These are phyloP conservation scores for Pythium volutum DNA, from an alignment of 352 stramenopile genomes.

Conservation along the genomic window DNA sequence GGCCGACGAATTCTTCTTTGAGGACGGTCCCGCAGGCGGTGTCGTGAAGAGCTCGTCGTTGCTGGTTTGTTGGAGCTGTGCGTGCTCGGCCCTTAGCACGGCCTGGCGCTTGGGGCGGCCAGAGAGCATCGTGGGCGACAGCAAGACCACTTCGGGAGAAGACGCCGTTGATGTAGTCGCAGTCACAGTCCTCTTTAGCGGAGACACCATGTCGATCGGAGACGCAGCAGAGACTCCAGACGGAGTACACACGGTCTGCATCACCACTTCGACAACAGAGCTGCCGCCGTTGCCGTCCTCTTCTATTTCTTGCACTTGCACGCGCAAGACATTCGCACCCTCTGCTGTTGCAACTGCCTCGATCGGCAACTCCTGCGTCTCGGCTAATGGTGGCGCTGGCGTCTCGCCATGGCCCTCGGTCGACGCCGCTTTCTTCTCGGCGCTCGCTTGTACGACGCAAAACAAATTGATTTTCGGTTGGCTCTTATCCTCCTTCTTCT, in stretches of 20 bases:
- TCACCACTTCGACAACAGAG: constrained; percentile 10
- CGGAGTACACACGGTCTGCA: neutral
- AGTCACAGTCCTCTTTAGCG: neutral
- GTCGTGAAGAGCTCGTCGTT: constrained; percentile 20
- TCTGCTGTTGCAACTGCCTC: neutral
- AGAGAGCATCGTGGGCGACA: constrained; percentile 24
- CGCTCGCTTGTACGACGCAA: constrained; percentile 26
- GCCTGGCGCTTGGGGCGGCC: constrained; percentile 56
- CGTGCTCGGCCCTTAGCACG: constrained; percentile 39
- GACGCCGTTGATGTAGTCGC: neutral
- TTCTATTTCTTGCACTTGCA: constrained; percentile 8
- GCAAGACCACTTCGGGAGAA: neutral
- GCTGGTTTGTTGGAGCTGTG: constrained; percentile 2
- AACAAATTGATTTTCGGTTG: constrained; percentile 72
- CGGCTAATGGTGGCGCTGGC: neutral
- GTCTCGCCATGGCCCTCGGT: neutral
- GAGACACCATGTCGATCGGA: neutral
- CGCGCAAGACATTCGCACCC: neutral
- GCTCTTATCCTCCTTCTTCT: constrained; percentile 33
- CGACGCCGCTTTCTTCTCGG: neutral
- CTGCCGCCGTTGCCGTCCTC: constrained; percentile 17
- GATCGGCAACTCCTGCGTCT: neutral
- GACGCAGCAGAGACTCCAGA: neutral
- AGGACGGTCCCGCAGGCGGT: neutral
- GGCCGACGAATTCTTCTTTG: neutral